A percentile compares a stretch with the other conserved stretches of the same genome.
phyloP scores from a whole-genome alignment of 306 rosid genomes.

The Prunus dulcis region DNA sequence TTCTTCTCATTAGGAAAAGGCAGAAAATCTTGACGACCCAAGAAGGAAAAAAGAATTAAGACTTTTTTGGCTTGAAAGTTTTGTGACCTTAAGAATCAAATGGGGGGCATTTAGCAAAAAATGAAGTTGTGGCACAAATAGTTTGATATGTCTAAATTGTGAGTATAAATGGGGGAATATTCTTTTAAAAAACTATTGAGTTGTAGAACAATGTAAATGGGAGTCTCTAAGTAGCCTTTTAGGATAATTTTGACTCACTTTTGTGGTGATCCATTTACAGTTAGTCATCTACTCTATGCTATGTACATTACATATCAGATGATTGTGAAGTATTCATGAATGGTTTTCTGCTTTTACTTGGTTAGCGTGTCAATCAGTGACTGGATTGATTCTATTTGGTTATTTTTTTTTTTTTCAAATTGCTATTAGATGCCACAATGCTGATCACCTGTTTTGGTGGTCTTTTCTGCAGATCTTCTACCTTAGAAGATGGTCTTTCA shows the following conservation, averaged over 20 bases:
- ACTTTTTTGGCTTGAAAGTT: neutral
- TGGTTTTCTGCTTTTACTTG: neutral
- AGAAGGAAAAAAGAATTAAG: too few species aligned
- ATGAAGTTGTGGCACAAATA: neutral
- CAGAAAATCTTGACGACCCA: too few species aligned
- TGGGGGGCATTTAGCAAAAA: neutral
- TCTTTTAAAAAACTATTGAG: neutral
- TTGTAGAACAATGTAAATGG: neutral
- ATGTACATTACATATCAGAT: neutral
- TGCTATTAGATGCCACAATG: slow-evolving; percentile 2
- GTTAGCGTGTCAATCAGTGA: neutral
- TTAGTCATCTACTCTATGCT: neutral
- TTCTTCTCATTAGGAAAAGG: neutral
- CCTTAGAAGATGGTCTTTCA: slow-evolving; percentile 17
- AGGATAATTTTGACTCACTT: neutral
- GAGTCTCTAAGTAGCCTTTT: neutral
- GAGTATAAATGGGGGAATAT: neutral
- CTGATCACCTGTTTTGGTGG: slow-evolving; percentile 23
- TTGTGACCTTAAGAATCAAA: neutral
- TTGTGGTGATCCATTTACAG: neutral
- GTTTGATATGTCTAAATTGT: neutral
- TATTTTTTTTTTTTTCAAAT: neutral
- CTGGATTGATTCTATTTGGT: neutral
- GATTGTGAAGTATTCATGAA: neutral
- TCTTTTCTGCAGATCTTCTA: slow-evolving; percentile 16